Conservation (phyloP, 2,329 filamentous ascomycete genomes). For the Phialemoniopsis sp. region DNA sequence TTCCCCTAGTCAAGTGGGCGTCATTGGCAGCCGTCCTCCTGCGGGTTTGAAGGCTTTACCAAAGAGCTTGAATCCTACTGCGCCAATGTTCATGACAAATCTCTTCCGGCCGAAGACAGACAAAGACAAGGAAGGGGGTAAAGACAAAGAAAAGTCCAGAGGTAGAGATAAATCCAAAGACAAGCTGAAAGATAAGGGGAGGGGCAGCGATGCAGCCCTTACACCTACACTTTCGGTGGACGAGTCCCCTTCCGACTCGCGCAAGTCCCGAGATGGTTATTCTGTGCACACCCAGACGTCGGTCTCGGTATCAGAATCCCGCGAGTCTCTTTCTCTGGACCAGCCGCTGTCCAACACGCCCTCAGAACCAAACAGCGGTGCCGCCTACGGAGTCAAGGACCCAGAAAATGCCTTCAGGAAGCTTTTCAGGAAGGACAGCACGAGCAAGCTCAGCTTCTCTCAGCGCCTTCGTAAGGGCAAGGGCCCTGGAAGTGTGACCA, state of each 20-base stretch:
- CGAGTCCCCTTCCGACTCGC: conserved; percentile 43
- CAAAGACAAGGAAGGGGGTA: conserved; percentile 21
- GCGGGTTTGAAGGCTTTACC: conserved; percentile 44
- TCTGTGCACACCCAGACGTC: conserved; percentile 57
- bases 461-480: conserved; percentile 47
- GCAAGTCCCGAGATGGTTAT: conserved; percentile 50
- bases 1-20: conserved; percentile 55
- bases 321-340: conserved; percentile 54
- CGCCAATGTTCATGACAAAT: conserved; percentile 78
- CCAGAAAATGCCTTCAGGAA: conserved; percentile 53
- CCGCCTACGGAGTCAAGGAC: conserved; percentile 35
- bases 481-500: conserved; percentile 49
- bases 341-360: conserved; percentile 50
- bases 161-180: conserved; percentile 33
- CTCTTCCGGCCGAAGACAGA: conserved; percentile 50
- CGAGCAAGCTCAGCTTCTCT: conserved; percentile 60
- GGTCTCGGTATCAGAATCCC: conserved; percentile 56
- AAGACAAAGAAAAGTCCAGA: conserved; percentile 21
- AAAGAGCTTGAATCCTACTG: conserved; percentile 77
- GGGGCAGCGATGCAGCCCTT: conserved; percentile 23
- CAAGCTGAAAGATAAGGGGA: conserved; percentile 31
- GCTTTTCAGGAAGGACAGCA: conserved; percentile 65
- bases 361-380: conserved; percentile 42
- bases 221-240: conserved; percentile 35
- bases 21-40: conserved; percentile 76